These are phyloP conservation scores for Babesia ovis DNA, from an alignment of 169 alveolate species.

Conservation along the genomic window DNA sequence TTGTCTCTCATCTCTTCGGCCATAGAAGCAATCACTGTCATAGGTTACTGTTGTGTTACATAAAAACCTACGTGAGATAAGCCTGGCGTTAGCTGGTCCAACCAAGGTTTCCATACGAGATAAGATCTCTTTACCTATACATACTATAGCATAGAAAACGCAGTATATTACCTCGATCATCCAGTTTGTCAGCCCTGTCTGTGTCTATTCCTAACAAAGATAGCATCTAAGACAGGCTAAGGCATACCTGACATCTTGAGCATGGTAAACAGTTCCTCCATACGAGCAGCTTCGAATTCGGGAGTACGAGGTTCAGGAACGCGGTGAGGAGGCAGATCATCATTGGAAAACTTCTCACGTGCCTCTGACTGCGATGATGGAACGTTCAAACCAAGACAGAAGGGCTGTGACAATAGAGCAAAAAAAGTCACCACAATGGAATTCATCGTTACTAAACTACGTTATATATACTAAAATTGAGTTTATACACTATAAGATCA, in stretches of 20 bases:
- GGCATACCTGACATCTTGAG: slow-evolving; percentile 11
- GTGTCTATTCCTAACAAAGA: slow-evolving; percentile 3
- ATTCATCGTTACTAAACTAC: too few species aligned
- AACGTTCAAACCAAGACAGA: neutral
- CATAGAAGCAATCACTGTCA: slow-evolving; percentile 45
- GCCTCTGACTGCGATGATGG: slow-evolving; percentile 3
- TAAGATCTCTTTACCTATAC: slow-evolving; percentile 14
- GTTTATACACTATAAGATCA: too few species aligned
- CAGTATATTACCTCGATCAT: slow-evolving; percentile 13
- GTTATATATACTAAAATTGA: too few species aligned
- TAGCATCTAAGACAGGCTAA: neutral
- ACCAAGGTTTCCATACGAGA: slow-evolving; percentile 11
- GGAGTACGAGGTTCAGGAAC: neutral
- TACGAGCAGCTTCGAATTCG: neutral
- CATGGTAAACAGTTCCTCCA: neutral
- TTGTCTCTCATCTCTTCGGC: slow-evolving; percentile 9
- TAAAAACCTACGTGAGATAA: slow-evolving; percentile 20
- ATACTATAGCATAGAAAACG: neutral
- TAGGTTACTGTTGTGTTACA: neutral
- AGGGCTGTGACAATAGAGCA: neutral
- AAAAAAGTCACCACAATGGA: neutral
- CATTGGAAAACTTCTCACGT: slow-evolving; percentile 20
- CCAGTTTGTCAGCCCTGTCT: neutral
- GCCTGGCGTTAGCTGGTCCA: slow-evolving; percentile 37
- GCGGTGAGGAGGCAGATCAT: neutral